Evolutionary conservation across 2,329 filamentous ascomycete genomes (phyloP).

Genomic region (Neoscytalidium dimidiatum): DNA sequence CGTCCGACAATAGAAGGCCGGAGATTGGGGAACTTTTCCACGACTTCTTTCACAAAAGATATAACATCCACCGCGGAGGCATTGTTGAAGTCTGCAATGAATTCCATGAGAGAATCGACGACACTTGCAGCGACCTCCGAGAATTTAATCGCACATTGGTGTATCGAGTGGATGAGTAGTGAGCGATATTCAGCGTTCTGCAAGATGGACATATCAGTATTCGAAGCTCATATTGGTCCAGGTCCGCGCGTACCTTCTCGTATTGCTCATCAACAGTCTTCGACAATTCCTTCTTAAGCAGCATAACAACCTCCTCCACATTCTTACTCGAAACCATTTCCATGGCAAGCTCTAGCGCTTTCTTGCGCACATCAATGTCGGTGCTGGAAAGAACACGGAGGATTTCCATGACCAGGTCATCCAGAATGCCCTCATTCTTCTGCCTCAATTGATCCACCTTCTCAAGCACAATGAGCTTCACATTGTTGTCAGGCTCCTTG

Average conservation of each 20-base stretch:
- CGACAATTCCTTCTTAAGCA: conserved; percentile 94
- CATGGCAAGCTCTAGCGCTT: conserved; percentile 84
- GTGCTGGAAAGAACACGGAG: conserved; percentile 91
- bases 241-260: conserved; percentile 63
- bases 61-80: conserved; percentile 96
- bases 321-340: conserved; percentile 99
- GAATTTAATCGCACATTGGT: conserved; percentile 98
- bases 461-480: conserved; percentile 96
- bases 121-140: conserved; percentile 97
- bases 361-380: conserved; percentile 92
- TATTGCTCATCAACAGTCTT: conserved; percentile 99
- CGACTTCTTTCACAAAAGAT: conserved; percentile 97
- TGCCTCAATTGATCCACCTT: conserved; percentile 84
- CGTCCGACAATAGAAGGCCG: conserved; percentile 84
- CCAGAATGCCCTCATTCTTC: conserved; percentile 86
- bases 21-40: conserved; percentile 94
- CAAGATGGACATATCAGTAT: not conserved
- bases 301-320: conserved; percentile 92
- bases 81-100: conserved; percentile 98
- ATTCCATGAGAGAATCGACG: conserved; percentile 96
- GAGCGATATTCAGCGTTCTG: conserved; percentile 90
- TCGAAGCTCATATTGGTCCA: too few relatives aligned
- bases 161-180: conserved; percentile 93
- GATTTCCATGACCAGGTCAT: conserved; percentile 96
- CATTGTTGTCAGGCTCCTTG: conserved; percentile 98